These are phyloP conservation scores for Aspergillus indologenus DNA, from an alignment of 495 filamentous ascomycete genomes.

Conservation along the genomic window DNA sequence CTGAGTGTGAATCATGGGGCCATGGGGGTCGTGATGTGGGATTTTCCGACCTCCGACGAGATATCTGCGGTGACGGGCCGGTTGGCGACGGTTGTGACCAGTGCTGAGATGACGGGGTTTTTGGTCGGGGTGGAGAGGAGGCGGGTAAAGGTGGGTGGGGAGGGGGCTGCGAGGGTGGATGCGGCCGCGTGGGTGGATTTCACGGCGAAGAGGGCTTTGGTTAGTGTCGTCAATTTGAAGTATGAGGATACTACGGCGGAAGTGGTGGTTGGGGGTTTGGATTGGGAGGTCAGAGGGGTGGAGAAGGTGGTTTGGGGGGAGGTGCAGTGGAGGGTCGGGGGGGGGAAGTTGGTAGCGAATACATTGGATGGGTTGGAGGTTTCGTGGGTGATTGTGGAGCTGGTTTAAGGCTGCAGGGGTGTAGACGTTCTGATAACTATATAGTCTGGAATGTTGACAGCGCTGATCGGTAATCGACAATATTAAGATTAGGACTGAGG, in stretches of 20 bases:
- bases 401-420: no score
- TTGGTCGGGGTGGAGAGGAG: conserved; percentile 13
- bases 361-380: background rate
- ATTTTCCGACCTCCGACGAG: conserved; percentile 25
- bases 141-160: background rate
- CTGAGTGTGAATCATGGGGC: conserved; percentile 62
- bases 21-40: conserved; percentile 46
- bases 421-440: no score
- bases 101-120: conserved; percentile 14
- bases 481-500: no score
- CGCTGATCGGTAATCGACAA: no score
- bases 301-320: background rate
- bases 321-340: background rate
- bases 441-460: no score
- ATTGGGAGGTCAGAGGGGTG: background rate
- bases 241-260: background rate
- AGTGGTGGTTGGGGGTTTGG: background rate
- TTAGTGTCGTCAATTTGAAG: background rate
- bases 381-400: background rate
- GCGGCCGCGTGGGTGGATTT: background rate
- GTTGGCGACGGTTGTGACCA: conserved; percentile 22
- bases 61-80: conserved; percentile 21
- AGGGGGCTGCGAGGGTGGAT: background rate
- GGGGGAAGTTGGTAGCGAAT: background rate
- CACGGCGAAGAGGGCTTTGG: background rate